Evolutionary conservation across 2,329 filamentous ascomycete genomes (phyloP), one percentile per base, ranked within the genome.

Genomic region (Alternaria longipes): DNA sequence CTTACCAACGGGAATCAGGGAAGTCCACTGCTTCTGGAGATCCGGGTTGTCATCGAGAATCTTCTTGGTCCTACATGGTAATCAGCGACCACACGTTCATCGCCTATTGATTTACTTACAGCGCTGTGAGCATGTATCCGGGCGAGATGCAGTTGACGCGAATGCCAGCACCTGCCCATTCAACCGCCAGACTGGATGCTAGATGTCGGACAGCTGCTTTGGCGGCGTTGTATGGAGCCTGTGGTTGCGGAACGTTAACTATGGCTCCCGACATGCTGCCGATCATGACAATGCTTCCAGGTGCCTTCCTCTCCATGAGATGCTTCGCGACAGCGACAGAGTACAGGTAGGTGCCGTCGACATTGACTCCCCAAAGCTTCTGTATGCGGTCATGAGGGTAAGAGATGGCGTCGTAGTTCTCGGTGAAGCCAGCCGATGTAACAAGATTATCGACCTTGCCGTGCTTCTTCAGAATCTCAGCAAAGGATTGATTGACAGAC

Each of bases 121-220:
- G 82, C 60, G 93, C 91, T 16, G 94, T 97, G 68, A 97, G 83
- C 94, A 98, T 98, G 81, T 98, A 98, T 45, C 95, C 94, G 0
- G 94, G 94, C 30, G 90, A 93, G 78, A 98, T 95, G 80, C 92
- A 95, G 83, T 98, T 98, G 69, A 98, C 94, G 36, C 94, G 88
- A 75, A 98, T 97, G 68, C 90, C 90, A 38, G 90, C 88, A 69
- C 89, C 85, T 0, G 94, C 93, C 94, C 95, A 98, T 80, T 98
- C 95, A 52, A 97, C 94, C 36, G 94, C 94, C 71, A 97, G 85
- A 66, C 91, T 95, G 38, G 91, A 87, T 12, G 93, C 93, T 62
- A 98, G 81, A 80, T 98, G 94, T 64, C 94, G 86, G 46, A 98
- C 91, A 11, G 92, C 95, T 36, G 95, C 94, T 82, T 98, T 98